Evolutionary conservation across 1,139 yeast species (phyloP), one percentile per base, ranked within the genome.

Genomic region (Geotrichum macrosporum): DNA sequence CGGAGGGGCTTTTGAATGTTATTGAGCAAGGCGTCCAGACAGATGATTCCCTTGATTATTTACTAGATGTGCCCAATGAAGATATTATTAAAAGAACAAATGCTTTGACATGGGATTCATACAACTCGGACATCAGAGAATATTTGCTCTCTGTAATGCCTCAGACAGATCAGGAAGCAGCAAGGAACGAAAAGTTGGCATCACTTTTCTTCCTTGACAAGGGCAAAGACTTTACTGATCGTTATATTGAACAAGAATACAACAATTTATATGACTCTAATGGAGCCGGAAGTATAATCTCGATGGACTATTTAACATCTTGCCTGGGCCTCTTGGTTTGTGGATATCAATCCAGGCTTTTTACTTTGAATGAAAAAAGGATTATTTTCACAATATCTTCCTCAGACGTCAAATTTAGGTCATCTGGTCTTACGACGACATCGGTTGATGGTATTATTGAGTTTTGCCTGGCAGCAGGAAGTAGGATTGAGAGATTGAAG

Each of bases 391-490:
- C 46, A 26, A 37, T 38, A 10, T 34, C 45, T 5, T 22, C 41
- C 12, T 24, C 19, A 2, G 15, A 21, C 8, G 29, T 41, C 24
- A 41, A 44, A 18, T 43, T 47, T 32, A 55, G 61, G 6, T 43
- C 55, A 5, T 42, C 50, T 13, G 62, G 61, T 4, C 49, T 57
- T 22, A 50, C 57, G 3, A 34, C 45, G 4, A 50, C 48, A 15
- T 30, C 55, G 10, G 39, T 55, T 12, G 35, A 48, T 3, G 48
- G 46, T 6, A 38, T 61, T n/a, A 41, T 54, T 5, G 39, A 52
- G 1, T 38, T 44, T 12, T 57, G 60, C 27, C 43, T 58, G 18
- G 46, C 40, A 1, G 53, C 60, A 16, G 68, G 68, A 10, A 53
- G 61, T 26, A 54, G 56, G 19, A 18, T 60, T 5, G 47, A 55